Percentiles rank a stretch among this genome's conserved stretches.
These are phyloP conservation scores for Coprinopsis sp. DNA, from an alignment of 768 basidiomycete species.

Conservation along the genomic window DNA sequence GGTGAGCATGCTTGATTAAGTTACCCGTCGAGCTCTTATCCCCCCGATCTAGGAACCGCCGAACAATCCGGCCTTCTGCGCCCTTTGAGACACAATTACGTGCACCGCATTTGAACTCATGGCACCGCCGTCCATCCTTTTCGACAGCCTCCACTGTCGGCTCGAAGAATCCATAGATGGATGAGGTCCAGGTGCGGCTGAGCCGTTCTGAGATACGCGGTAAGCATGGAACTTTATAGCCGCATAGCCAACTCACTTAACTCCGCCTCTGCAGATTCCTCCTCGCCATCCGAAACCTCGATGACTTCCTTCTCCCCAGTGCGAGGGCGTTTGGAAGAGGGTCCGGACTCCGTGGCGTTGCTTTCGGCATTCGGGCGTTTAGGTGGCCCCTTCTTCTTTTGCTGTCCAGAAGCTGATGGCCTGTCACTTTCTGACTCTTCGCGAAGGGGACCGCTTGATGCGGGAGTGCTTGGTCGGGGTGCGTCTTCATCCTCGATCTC, in stretches of 20 bases:
- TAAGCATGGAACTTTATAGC: not conserved
- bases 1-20: conserved; percentile 21
- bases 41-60: conserved; percentile 4
- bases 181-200: conserved; percentile 26
- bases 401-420: too few relatives aligned
- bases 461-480: too few relatives aligned
- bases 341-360: too few relatives aligned
- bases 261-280: not conserved
- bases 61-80: conserved; percentile 15
- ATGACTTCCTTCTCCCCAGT: too few relatives aligned
- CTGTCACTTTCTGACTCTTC: too few relatives aligned
- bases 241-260: not conserved
- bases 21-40: conserved; percentile 28
- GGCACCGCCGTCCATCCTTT: conserved; percentile 16
- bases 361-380: too few relatives aligned
- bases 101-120: conserved; percentile 19
- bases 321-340: too few relatives aligned
- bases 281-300: too few relatives aligned
- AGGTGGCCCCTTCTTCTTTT: too few relatives aligned
- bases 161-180: conserved; percentile 32
- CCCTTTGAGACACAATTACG: conserved; percentile 13
- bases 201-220: conserved; percentile 14
- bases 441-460: too few relatives aligned
- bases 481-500: too few relatives aligned
- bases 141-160: conserved; percentile 16